Conservation (phyloP, 169 alveolate genomes). For the Eimeria nieschulzi region DNA sequence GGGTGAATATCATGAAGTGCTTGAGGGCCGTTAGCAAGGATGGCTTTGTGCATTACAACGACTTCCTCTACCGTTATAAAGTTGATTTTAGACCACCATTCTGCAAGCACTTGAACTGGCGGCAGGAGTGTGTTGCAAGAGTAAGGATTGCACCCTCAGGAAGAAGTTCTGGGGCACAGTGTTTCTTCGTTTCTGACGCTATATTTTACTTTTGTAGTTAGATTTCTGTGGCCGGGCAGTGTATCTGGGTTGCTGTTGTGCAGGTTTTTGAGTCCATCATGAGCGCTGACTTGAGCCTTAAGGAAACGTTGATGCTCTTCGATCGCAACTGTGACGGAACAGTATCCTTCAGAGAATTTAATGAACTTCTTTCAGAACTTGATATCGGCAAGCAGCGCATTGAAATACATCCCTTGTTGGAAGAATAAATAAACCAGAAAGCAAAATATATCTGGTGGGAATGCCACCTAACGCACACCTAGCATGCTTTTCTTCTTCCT, state of each 20-base stretch:
- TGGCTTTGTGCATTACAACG: slow-evolving; percentile 73
- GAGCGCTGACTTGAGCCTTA: slow-evolving; percentile 84
- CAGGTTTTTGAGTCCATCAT: slow-evolving; percentile 86
- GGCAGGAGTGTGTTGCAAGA: slow-evolving; percentile 71
- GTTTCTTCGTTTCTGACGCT: background rate
- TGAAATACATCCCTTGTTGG: too few relatives aligned
- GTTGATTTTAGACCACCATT: slow-evolving; percentile 69
- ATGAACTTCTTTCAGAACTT: slow-evolving; percentile 84
- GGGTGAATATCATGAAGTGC: slow-evolving; percentile 73
- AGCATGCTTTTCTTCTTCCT: background rate
- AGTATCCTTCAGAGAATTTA: slow-evolving; percentile 86
- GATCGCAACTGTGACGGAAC: slow-evolving; percentile 88
- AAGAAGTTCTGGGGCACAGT: background rate
- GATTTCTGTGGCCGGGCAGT: background rate
- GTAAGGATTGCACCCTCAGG: background rate
- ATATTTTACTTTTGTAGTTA: background rate
- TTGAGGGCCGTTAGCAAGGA: slow-evolving; percentile 64
- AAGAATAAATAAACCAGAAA: too few relatives aligned
- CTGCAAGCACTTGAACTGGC: slow-evolving; percentile 72
- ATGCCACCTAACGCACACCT: too few relatives aligned
- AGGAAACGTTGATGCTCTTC: slow-evolving; percentile 86
- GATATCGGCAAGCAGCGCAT: slow-evolving; percentile 75
- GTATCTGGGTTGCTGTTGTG: slow-evolving; percentile 25
- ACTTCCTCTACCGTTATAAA: slow-evolving; percentile 70
- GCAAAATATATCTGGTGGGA: too few relatives aligned